Conservation (phyloP, 2,329 filamentous ascomycete genomes). For the Arthroderma uncinatum region DNA sequence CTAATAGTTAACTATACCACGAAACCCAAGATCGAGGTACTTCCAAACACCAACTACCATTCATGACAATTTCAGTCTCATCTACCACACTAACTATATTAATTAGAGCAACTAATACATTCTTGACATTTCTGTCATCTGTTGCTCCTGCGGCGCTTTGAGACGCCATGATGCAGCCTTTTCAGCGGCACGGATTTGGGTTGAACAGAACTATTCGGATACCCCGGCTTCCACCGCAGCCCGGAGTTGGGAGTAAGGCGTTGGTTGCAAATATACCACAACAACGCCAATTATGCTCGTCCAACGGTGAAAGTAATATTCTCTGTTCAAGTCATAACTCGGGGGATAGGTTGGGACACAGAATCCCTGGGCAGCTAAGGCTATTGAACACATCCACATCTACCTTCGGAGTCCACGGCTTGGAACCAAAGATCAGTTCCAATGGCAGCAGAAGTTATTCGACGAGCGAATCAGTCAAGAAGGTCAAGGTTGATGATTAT, state of each 20-base stretch:
- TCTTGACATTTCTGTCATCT: neutral
- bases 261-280: neutral
- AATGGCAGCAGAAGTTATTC: neutral
- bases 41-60: no score
- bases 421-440: neutral
- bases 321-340: neutral
- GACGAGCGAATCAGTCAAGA: neutral
- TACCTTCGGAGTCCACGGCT: neutral
- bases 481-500: conserved; percentile 12
- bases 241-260: neutral
- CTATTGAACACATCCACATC: neutral
- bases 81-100: neutral
- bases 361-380: neutral
- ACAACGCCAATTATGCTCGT: neutral
- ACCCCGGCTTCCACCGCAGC: neutral
- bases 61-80: neutral
- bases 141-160: neutral
- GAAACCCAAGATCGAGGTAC: neutral
- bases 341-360: neutral
- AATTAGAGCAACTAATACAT: neutral
- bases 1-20: neutral
- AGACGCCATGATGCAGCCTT: neutral
- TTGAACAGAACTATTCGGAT: neutral
- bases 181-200: neutral
- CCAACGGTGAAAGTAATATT: neutral